Base-by-base conservation (phyloP, 106 monocot species). In the Acorus calamus region DNA sequence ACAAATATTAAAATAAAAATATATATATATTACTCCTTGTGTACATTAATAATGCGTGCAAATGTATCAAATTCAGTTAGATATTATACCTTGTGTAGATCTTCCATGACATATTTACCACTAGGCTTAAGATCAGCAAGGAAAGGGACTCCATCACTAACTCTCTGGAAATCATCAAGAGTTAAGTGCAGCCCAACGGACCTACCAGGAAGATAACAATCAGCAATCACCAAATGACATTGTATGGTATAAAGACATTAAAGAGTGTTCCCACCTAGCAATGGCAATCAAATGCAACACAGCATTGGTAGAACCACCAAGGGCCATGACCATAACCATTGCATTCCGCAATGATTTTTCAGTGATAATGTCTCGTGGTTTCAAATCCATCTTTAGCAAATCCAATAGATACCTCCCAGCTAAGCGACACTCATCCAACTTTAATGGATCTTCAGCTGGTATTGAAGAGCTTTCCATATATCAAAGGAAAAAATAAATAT, bases 41-140 rank as follows among this genome's bases (percentile, higher is more conserved):
- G 28, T 28, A 28, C 28, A 28, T 28, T 28, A 58, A 14, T 1
- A 8, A 64, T 7, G 8, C 50, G 49, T 28, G 64, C 13, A 64
- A 60, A 60, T 60, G 14, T 6, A 60, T 11, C 7, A 42, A 43
- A 44, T 7, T 43, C 5, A 14, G 11, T 4, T 13, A 55, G 6
- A 49, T 41, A 56, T 0, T 44, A 64, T 57, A 86, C 92, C 85
- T 88, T 88, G 69, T 99, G 98, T 69, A 99, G 54, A 76, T 99
- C 98, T 76, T 99, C 98, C 98, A 99, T 99, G 10, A 99, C 92
- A 92, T 85, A 99, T 72, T 99, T 99, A 60, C 98, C 92, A 79
- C 98, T 99, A 48, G 98, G 98, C 80, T 92, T 99, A 42, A 92
- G 85, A 84, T 99, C 98, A 7, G 98, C 92, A 79, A 99, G 92